Base-by-base conservation (phyloP, 2,329 filamentous ascomycete genomes). In the Dendrostoma leiphaemia region DNA sequence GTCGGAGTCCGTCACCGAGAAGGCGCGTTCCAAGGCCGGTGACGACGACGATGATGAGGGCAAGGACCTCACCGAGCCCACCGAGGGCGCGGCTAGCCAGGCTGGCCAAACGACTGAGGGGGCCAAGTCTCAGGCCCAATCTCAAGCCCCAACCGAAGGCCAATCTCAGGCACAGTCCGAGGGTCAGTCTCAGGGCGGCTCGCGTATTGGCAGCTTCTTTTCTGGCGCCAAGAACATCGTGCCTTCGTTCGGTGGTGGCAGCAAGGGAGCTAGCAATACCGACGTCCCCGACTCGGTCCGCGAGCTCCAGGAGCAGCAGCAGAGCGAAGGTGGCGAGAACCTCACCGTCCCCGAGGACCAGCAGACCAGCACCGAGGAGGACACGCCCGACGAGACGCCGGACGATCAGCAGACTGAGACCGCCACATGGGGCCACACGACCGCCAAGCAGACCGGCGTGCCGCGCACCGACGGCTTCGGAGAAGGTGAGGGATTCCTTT, bases 41-140 rank as follows among this genome's bases (percentile, higher is more conserved):
- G 13, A n/a, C 9, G 50, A 50, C 34, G 15, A 15, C 23, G 41
- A 47, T 26, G 49, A 57, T 19, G 54, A 61, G 32, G 62, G 62
- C 32, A 59, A 59, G 45, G 55, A 60, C 34, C 50, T 53, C 51
- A 59, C 43, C 34, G 52, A 56, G 41, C 58, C 61, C 9, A 60
- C 44, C 24, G 60, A 60, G 13, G 40, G 53, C 6, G 51, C 49
- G 8, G 56, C 47, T 10, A 46, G 59, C 17, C 28, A 46, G 41
- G 13, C 24, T 5, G 44, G 38, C 12, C 40, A 54, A 13, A 34
- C 40, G 13, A 10, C 50, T n/a, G 35, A 54, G 34, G 35, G 51
- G 35, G 13, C 29, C 29, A 23, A 13, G 12, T 37, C 47, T 17
- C 32, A 48, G 48, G 26, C 41, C n/a, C n/a, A n/a, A n/a, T n/a